A percentile compares a stretch with the other conserved stretches of the same genome.
Conservation (phyloP, 2,329 filamentous ascomycete genomes). For the Leptographium galeiforme region DNA sequence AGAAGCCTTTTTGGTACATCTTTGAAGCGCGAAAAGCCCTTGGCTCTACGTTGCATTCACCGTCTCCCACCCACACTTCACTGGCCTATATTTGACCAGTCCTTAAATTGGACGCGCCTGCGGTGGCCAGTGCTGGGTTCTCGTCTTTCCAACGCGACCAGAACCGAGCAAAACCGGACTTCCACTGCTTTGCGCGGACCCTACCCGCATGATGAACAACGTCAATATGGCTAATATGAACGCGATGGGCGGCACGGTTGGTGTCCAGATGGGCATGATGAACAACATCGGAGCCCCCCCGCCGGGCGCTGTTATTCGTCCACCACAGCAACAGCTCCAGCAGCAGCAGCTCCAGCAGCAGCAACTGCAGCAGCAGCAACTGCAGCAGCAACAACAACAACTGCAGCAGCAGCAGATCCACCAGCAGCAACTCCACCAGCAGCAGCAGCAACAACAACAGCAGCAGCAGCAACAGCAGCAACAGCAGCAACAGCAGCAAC, state of each 20-base stretch:
- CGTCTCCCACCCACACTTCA: too few relatives aligned
- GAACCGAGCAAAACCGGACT: background rate
- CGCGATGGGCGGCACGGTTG: conserved; percentile 54
- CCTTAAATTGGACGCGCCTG: background rate
- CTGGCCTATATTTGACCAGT: background rate
- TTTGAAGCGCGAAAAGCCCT: background rate
- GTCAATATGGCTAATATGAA: conserved; percentile 57
- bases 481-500: conserved; percentile 15
- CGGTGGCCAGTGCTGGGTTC: background rate
- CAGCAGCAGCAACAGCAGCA: conserved; percentile 15
- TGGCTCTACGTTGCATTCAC: background rate
- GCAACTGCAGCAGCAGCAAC: conserved; percentile 1
- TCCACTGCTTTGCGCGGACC: background rate
- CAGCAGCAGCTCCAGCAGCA: background rate
- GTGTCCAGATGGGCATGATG: conserved; percentile 53
- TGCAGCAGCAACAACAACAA: conserved; percentile 14
- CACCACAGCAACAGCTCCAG: conserved; percentile 3
- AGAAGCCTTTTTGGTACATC: background rate
- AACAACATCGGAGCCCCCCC: conserved; percentile 35
- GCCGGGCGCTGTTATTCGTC: conserved; percentile 19
- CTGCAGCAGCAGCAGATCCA: conserved; percentile 11
- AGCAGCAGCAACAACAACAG: background rate
- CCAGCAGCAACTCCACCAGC: conserved; percentile 4
- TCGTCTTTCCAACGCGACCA: background rate
- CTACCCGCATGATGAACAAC: conserved; percentile 43